phyloP scores from a whole-genome alignment of 345 rosid species.

The Carallia brachiata region DNA sequence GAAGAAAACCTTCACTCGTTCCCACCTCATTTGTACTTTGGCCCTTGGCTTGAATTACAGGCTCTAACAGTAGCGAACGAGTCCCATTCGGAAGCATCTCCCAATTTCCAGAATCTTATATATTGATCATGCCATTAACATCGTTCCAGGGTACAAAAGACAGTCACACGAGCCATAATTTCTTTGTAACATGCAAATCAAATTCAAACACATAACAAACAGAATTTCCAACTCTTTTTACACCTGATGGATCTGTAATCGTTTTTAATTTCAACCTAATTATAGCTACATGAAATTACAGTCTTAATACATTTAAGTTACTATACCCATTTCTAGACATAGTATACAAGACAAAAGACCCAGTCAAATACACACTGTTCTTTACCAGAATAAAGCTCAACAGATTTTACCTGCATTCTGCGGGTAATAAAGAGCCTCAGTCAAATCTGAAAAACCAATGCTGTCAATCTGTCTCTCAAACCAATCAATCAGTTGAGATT shows the following conservation, averaged over 20 bases:
- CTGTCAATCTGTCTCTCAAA: conserved; percentile 52
- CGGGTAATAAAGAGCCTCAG: conserved; percentile 70
- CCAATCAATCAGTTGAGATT: conserved; percentile 54
- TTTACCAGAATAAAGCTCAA: background rate
- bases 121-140: conserved; percentile 13
- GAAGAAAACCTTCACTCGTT: conserved; percentile 50
- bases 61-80: conserved; percentile 61
- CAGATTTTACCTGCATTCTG: conserved; percentile 51
- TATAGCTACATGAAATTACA: background rate
- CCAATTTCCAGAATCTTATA: conserved; percentile 58
- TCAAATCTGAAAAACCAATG: conserved; percentile 57
- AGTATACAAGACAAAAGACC: background rate
- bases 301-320: no score
- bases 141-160: conserved; percentile 2
- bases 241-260: background rate
- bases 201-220: background rate
- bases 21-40: conserved; percentile 23
- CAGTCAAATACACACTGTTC: background rate
- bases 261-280: background rate
- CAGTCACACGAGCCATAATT: conserved; percentile 2
- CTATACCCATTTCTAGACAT: background rate
- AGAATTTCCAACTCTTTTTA: background rate
- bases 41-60: conserved; percentile 38
- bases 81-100: conserved; percentile 67
- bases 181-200: background rate